Conservation (phyloP, 345 rosid genomes). For the Barbarea vulgaris region DNA sequence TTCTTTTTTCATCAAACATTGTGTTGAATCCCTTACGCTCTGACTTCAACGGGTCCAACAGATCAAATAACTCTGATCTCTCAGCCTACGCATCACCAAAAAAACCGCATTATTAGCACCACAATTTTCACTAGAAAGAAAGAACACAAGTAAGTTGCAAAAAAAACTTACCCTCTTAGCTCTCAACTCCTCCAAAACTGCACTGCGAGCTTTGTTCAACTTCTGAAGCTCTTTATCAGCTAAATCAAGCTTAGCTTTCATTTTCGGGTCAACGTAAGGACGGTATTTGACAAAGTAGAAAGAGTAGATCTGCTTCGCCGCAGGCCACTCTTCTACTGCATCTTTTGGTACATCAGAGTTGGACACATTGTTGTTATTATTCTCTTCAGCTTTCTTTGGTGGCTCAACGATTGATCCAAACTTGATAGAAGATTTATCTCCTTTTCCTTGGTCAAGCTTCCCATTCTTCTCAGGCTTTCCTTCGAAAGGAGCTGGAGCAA, state of each 20-base stretch:
- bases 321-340: slow-evolving; percentile 88
- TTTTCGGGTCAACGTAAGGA: slow-evolving; percentile 59
- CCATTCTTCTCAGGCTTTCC: slow-evolving; percentile 54
- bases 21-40: slow-evolving; percentile 59
- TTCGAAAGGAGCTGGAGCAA: slow-evolving; percentile 59
- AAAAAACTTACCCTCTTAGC: slow-evolving; percentile 62
- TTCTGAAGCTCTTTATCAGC: slow-evolving; percentile 63
- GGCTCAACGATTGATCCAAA: slow-evolving; percentile 67
- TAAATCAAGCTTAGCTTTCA: slow-evolving; percentile 62
- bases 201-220: slow-evolving; percentile 49
- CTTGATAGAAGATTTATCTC: slow-evolving; percentile 46
- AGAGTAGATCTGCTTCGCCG: slow-evolving; percentile 55
- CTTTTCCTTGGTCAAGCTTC: slow-evolving; percentile 51
- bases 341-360: slow-evolving; percentile 58
- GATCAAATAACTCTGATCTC: slow-evolving; percentile 48
- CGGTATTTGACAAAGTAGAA: slow-evolving; percentile 68
- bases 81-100: slow-evolving; percentile 40
- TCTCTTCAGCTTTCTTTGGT: slow-evolving; percentile 50
- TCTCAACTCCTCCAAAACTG: slow-evolving; percentile 50
- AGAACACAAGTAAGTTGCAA: not conserved
- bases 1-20: slow-evolving; percentile 64
- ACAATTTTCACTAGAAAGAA: not conserved
- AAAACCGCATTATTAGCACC: not conserved
- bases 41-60: slow-evolving; percentile 48
- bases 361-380: slow-evolving; percentile 39